Percentiles rank a stretch among this genome's conserved stretches.
phyloP scores from a whole-genome alignment of 768 basidiomycete species.

The Hirschioporus abietinus region DNA sequence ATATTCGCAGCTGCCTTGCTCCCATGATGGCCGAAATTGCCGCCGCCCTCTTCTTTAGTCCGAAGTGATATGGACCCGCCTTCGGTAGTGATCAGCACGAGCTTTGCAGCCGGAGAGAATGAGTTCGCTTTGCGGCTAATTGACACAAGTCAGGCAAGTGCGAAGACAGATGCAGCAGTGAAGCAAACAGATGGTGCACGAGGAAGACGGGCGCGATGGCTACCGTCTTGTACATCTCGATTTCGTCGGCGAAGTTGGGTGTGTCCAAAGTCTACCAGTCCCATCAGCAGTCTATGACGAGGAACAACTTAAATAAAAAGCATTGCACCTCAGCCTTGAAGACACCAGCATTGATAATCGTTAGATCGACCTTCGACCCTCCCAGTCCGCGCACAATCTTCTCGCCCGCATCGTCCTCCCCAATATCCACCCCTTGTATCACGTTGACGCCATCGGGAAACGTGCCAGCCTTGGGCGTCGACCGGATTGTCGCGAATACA shows the following conservation, averaged over 20 bases:
- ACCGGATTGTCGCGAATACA: constrained; percentile 36
- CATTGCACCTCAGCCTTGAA: constrained; percentile 33
- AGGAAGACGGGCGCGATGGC: constrained; percentile 38
- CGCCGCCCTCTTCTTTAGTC: constrained; percentile 39
- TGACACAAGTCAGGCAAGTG: not conserved
- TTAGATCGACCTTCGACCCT: constrained; percentile 26
- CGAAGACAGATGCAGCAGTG: too few relatives aligned
- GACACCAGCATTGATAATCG: constrained; percentile 35
- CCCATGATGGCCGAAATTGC: constrained; percentile 45
- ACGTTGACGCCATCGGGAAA: constrained; percentile 30
- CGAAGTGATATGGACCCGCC: constrained; percentile 39
- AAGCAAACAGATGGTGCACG: constrained; percentile 24
- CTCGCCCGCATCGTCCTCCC: constrained; percentile 27
- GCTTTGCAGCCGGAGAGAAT: constrained; percentile 28
- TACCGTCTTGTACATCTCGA: constrained; percentile 41
- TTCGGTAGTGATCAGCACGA: constrained; percentile 41
- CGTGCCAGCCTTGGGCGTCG: constrained; percentile 14
- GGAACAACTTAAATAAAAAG: not conserved
- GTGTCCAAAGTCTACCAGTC: constrained; percentile 28
- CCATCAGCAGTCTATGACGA: constrained; percentile 3
- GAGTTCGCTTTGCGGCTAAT: constrained; percentile 18
- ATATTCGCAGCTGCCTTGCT: constrained; percentile 45
- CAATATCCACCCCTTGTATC: constrained; percentile 33
- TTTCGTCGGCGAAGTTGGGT: constrained; percentile 32
- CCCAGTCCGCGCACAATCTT: constrained; percentile 31